Evolutionary conservation across 83 land plant genomes (phyloP).

Genomic region (Picea abies): DNA sequence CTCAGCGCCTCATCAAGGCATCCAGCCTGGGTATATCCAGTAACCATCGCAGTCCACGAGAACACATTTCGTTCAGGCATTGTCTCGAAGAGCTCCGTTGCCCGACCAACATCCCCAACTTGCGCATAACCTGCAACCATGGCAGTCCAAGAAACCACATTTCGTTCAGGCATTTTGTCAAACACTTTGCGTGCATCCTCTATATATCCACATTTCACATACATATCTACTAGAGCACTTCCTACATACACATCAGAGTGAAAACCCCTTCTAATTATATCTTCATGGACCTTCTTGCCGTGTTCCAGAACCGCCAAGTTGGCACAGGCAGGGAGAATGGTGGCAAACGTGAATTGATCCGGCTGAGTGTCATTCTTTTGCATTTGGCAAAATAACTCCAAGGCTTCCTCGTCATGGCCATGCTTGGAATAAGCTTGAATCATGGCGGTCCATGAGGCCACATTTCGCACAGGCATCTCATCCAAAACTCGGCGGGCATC

Average conservation of each 20-base stretch:
- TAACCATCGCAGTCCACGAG: slow-evolving; percentile 55
- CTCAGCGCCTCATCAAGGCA: slow-evolving; percentile 50
- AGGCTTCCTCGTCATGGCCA: background rate
- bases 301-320: slow-evolving; percentile 31
- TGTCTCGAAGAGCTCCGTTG: slow-evolving; percentile 38
- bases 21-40: slow-evolving; percentile 62
- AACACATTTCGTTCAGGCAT: slow-evolving; percentile 37
- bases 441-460: background rate
- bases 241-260: slow-evolving; percentile 45
- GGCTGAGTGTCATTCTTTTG: background rate
- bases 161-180: slow-evolving; percentile 27
- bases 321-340: slow-evolving; percentile 45
- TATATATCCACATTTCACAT: slow-evolving; percentile 54
- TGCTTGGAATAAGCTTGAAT: background rate
- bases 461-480: background rate
- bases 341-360: slow-evolving; percentile 23
- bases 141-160: slow-evolving; percentile 58
- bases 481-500: background rate
- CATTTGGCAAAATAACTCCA: slow-evolving; percentile 4
- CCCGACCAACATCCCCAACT: slow-evolving; percentile 41
- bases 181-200: slow-evolving; percentile 35
- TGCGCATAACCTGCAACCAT: slow-evolving; percentile 53
- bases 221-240: slow-evolving; percentile 59
- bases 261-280: slow-evolving; percentile 47
- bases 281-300: slow-evolving; percentile 49